Base-by-base conservation (phyloP, 768 basidiomycete species). In the Termitomyces titanicus region DNA sequence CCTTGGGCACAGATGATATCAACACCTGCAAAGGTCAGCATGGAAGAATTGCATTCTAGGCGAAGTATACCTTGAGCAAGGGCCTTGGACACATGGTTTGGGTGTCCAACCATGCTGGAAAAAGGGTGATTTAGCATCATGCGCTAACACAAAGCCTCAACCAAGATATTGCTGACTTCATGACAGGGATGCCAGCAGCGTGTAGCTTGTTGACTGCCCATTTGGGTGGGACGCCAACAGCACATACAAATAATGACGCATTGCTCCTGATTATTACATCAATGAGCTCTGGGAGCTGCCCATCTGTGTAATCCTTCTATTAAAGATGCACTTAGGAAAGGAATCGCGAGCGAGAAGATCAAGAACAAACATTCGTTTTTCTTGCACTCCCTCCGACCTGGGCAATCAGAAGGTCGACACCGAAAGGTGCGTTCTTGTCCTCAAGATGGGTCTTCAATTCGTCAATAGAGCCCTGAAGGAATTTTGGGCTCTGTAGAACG, bases 1-100 rank as follows among this genome's bases (percentile, higher is more conserved):
- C 88, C 89, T 68, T 91, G 91, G 1, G 89, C 92, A 65, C 92
- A 92, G 45, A 95, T 92, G 57, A 94, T 83, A 61, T 95, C 92
- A 15, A 93, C 90, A n/a, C 92, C 90, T 79, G 61, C 7, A 20
- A 29, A 24, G 10, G 6, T 38, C 15, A 40, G 44, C 42, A 42
- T 55, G 38, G 24, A 34, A 20, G 5, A 40, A 34, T 12, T 24
- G 51, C 42, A n/a, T n/a, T n/a, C n/a, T n/a, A n/a, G n/a, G n/a
- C n/a, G n/a, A n/a, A n/a, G n/a, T n/a, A n/a, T n/a, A 80, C 85
- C 88, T 69, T 84, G 85, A 9, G 83, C 88, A 8, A 94, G 78
- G 5, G 87, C 89, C 70, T 88, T 89, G 6, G 72, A 66, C 42
- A 89, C 87, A 61, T 92, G 89, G 78, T 92, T 94, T 24, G 91